A percentile compares a stretch with the other conserved stretches of the same genome.
phyloP scores from a whole-genome alignment of 129 eudicot genomes.

The Arctium lappa region DNA sequence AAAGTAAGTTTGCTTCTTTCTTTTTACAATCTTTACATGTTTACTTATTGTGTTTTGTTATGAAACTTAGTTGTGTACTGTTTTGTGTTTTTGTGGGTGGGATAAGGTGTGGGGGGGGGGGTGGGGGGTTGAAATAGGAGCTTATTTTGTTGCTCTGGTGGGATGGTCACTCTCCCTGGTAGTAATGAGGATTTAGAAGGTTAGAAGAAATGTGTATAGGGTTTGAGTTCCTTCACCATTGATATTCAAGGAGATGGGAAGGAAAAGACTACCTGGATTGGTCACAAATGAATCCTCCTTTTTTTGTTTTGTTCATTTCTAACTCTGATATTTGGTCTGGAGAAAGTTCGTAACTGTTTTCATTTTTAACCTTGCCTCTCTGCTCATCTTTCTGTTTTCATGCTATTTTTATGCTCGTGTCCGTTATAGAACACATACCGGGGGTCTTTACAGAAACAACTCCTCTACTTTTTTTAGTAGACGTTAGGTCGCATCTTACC shows the following conservation, averaged over 20 bases:
- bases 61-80: constrained; percentile 26
- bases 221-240: constrained; percentile 38
- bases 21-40: constrained; percentile 5
- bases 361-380: background rate
- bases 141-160: constrained; percentile 56
- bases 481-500: too few relatives aligned
- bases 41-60: constrained; percentile 26
- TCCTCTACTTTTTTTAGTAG: too few relatives aligned
- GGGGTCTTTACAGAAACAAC: background rate
- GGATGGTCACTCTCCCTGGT: constrained; percentile 17
- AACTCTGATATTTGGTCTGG: constrained; percentile 7
- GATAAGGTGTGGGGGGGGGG: constrained; percentile 1
- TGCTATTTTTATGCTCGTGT: background rate
- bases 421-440: background rate
- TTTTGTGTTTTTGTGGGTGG: background rate
- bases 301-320: background rate
- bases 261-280: constrained; percentile 23
- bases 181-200: constrained; percentile 37
- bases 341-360: constrained; percentile 11
- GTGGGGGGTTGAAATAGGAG: constrained; percentile 32
- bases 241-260: constrained; percentile 43
- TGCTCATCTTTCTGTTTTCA: background rate
- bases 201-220: constrained; percentile 59
- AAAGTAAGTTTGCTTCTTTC: constrained; percentile 26
- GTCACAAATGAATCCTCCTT: constrained; percentile 23